Evolutionary conservation across 306 rosid genomes (phyloP), one percentile per base, ranked within the genome.

Genomic region (Astragalus membranaceus): DNA sequence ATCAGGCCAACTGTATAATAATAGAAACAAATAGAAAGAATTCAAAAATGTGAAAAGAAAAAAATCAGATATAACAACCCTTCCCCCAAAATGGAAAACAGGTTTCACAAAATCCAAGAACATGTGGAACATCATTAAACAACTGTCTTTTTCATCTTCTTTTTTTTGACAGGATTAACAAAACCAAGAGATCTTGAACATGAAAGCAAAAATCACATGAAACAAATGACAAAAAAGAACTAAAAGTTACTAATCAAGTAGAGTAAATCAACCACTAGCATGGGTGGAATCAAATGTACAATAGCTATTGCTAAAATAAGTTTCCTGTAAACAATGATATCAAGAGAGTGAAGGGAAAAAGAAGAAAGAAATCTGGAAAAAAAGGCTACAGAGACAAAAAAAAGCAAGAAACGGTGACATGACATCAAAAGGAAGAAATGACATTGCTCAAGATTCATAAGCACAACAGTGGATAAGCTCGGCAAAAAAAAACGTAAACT

Each of bases 391-490:
- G 14, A 9, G 30, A 58, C 32, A 30, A 20, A 62, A 74, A 74
- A 74, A 78, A 77, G 36, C 63, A 64, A 70, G 60, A 51, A 72
- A 82, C 76, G 67, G 65, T 62, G 76, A 78, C 81, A 75, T 52
- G 23, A 20, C 23, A 20, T 20, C 41, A 56, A 72, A 78, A 64
- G 36, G 30, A 74, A 67, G 72, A 60, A 41, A 77, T 69, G 54
- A 70, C 77, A 60, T 55, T 63, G 56, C 35, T 68, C 70, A 68
- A 55, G 64, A 66, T 67, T 66, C 66, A 66, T 17, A 44, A 53
- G 20, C 1, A 64, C 66, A 70, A 26, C 72, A 51, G 37, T 20
- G 30, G 62, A 20, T 36, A 70, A 54, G 32, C 62, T 51, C 64
- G 17, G 39, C 70, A 69, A 44, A 84, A 12, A 16, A 44, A 84